Evolutionary conservation across 2,329 filamentous ascomycete genomes (phyloP).

Genomic region (Spiromastix sp.): DNA sequence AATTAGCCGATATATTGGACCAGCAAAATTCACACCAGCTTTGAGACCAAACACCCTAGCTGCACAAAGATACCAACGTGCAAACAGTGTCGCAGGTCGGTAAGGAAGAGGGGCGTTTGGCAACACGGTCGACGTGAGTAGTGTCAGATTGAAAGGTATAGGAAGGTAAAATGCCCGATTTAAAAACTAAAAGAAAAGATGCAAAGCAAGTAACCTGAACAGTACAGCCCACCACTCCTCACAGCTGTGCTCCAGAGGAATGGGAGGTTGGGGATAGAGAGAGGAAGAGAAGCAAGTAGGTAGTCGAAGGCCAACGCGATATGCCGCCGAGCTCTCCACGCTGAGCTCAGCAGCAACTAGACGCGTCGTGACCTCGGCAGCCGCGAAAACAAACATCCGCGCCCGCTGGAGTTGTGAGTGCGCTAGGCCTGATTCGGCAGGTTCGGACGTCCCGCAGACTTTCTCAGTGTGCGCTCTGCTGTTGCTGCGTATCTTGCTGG

Average conservation of each 20-base stretch:
- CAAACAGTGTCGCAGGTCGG: no score
- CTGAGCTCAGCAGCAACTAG: conserved; percentile 11
- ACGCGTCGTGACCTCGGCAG: conserved; percentile 30
- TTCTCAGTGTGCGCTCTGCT: no score
- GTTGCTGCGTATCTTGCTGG: no score
- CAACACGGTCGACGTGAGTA: no score
- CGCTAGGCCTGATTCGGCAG: conserved; percentile 6
- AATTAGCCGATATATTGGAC: no score
- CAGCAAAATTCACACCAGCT: no score
- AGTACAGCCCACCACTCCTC: conserved; percentile 4
- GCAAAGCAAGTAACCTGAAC: conserved; percentile 1
- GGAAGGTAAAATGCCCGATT: no score
- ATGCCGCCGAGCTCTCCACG: background rate
- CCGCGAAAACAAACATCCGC: conserved; percentile 6
- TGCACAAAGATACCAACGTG: no score
- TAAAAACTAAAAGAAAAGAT: background rate
- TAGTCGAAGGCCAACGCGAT: background rate
- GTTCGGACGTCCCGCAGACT: conserved; percentile 1
- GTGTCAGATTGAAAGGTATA: no score
- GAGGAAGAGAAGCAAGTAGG: conserved; percentile 7
- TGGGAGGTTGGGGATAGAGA: conserved; percentile 8
- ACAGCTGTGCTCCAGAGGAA: conserved; percentile 8
- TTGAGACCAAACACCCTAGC: no score
- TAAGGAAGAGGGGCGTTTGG: no score
- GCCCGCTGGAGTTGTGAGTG: background rate